These are phyloP conservation scores for Colletotrichum sp. DNA, from an alignment of 2,329 filamentous ascomycete species.

Conservation along the genomic window DNA sequence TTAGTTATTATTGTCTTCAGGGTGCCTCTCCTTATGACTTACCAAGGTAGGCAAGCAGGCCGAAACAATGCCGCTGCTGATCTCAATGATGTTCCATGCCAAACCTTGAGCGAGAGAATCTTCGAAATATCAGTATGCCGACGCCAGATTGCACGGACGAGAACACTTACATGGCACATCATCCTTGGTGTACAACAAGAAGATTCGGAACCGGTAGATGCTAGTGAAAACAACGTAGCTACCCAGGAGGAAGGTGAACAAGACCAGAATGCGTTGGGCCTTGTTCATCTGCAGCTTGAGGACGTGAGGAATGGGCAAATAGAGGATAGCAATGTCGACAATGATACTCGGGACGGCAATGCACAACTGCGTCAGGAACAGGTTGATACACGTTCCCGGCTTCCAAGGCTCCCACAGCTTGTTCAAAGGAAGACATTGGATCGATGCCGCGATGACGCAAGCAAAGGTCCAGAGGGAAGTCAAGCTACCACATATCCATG, in stretches of 20 bases:
- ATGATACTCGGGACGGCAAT: conserved; percentile 15
- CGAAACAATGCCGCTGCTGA: conserved; percentile 17
- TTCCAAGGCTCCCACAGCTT: conserved; percentile 18
- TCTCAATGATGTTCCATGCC: conserved; percentile 15
- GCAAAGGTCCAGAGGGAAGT: conserved; percentile 5
- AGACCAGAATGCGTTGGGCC: neutral
- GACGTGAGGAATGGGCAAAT: conserved; percentile 13
- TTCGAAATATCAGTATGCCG: neutral
- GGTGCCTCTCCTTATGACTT: neutral
- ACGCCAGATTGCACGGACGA: rapidly evolving
- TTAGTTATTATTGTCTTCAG: neutral
- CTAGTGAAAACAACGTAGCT: conserved; percentile 16
- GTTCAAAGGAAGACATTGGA: conserved; percentile 2
- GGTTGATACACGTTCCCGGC: conserved; percentile 10
- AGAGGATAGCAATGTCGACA: conserved; percentile 14
- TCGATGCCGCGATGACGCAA: conserved; percentile 11
- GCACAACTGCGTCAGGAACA: conserved; percentile 9
- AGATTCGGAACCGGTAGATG: conserved; percentile 10
- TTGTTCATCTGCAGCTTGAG: conserved; percentile 13
- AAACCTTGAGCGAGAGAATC: conserved; percentile 10
- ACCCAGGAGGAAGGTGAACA: conserved; percentile 13
- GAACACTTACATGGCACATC: conserved; percentile 3
- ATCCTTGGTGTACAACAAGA: conserved; percentile 2
- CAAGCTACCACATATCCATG: conserved; percentile 9
- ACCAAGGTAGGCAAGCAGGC: conserved; percentile 13